Evolutionary conservation across 2,329 filamentous ascomycete genomes (phyloP), one percentile per base, ranked within the genome.

Genomic region (Sclerotinia glacialis): DNA sequence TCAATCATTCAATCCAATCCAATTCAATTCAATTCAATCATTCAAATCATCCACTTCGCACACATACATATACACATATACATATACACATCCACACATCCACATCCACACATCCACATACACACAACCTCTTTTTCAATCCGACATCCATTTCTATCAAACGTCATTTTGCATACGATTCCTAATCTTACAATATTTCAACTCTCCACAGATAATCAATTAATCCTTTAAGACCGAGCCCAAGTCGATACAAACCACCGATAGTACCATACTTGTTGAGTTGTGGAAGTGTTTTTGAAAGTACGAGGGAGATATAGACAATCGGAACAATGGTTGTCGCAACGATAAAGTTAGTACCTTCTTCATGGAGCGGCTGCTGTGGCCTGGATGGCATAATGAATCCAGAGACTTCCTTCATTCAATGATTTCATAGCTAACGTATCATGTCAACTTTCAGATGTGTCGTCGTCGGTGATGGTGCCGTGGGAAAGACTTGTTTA

Each of bases 401-500:
- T 46, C 37, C 58, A 44, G 44, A 37, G 12, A 49, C 18, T 49
- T 49, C 18, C 42, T 47, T 60, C 3, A 3, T 47, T 49, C 28
- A 37, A 49, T 49, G 28, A 49, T 42, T 60, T 49, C 58, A 37
- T 49, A 49, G 52, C 62, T 65, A 65, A 65, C 53, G 5, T 12
- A 21, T 21, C 71, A 67, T 23, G 40, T 76, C 70, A 69, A 69
- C 40, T 54, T 66, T 69, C 74, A 99, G 95, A 82, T 99, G 95
- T 82, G 95, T 99, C 77, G 95, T 99, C 74, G 95, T 99, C 76
- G 95, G 95, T 79, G 95, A 99, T 81, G 95, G 95, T 93, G 95
- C 95, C 72, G 95, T 99, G 74, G 95, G 95, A 80, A 99, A 99
- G 86, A 99, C 95, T 73, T 99, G 95, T 82, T 88, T 99, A 72